phyloP scores from a whole-genome alignment of 495 filamentous ascomycete species.

The Neurospora discreta region DNA sequence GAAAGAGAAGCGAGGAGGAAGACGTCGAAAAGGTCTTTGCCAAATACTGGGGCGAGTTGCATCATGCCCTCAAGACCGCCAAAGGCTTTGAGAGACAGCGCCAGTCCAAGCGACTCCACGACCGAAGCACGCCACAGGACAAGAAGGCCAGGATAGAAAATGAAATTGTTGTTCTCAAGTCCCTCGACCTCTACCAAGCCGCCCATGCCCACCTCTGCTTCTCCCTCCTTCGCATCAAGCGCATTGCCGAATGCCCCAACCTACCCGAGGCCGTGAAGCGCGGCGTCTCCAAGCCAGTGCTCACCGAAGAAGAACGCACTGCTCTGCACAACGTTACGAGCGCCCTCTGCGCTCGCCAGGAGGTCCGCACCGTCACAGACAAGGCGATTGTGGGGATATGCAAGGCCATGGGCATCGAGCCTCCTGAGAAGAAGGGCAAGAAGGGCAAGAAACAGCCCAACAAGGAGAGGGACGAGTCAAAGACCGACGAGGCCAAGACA shows the following conservation, averaged over 20 bases:
- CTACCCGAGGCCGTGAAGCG: conserved; percentile 41
- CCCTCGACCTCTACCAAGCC: conserved; percentile 51
- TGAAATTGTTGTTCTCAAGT: conserved; percentile 66
- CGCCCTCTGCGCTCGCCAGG: conserved; percentile 63
- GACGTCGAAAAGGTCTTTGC: conserved; percentile 43
- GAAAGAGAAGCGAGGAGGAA: conserved; percentile 30
- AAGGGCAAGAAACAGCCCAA: conserved; percentile 12
- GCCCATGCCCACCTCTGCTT: conserved; percentile 66
- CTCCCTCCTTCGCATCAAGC: conserved; percentile 61
- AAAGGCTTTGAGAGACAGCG: conserved; percentile 89
- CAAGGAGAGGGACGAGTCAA: not conserved
- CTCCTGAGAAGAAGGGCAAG: conserved; percentile 28
- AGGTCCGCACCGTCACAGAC: conserved; percentile 57
- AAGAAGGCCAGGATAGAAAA: conserved; percentile 48
- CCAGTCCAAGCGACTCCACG: conserved; percentile 62
- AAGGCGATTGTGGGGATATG: conserved; percentile 53
- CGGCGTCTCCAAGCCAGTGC: conserved; percentile 33
- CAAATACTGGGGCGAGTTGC: conserved; percentile 48
- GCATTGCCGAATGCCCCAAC: conserved; percentile 42
- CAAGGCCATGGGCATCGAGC: conserved; percentile 46
- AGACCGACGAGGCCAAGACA: conserved; percentile 4
- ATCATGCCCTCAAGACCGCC: conserved; percentile 61
- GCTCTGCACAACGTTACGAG: conserved; percentile 64
- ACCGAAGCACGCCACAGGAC: conserved; percentile 43
- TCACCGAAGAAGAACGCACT: conserved; percentile 35